Conservation (phyloP, 306 rosid genomes). For the Quercus parvula region DNA sequence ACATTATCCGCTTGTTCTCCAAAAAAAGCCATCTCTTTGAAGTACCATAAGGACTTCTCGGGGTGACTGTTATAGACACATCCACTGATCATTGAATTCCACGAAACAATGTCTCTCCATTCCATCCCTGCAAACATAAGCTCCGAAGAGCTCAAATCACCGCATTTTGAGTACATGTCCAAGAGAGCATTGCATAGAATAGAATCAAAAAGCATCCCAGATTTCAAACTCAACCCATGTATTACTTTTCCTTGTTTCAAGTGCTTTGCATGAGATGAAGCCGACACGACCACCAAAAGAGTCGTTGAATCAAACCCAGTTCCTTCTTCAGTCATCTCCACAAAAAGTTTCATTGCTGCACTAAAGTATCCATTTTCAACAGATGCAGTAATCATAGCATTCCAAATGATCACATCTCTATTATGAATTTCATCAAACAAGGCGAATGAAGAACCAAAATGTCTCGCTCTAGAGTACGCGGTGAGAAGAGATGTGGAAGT, state of each 20-base stretch:
- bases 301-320: constrained; percentile 54
- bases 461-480: constrained; percentile 39
- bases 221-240: constrained; percentile 45
- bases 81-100: constrained; percentile 60
- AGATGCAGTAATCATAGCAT: constrained; percentile 51
- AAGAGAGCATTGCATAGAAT: constrained; percentile 41
- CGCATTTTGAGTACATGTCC: constrained; percentile 53
- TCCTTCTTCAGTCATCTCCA: constrained; percentile 30
- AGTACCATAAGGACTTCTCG: constrained; percentile 36
- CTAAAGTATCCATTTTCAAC: constrained; percentile 29
- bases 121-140: constrained; percentile 34
- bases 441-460: constrained; percentile 32
- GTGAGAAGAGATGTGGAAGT: constrained; percentile 48
- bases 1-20: constrained; percentile 33
- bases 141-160: constrained; percentile 39
- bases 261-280: constrained; percentile 28
- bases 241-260: constrained; percentile 40
- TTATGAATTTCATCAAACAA: constrained; percentile 39
- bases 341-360: constrained; percentile 36
- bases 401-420: constrained; percentile 52
- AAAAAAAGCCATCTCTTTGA: constrained; percentile 26
- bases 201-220: constrained; percentile 44
- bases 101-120: constrained; percentile 40
- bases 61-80: constrained; percentile 34
- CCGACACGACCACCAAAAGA: constrained; percentile 47